Percentiles rank a stretch among this genome's conserved stretches.
These are phyloP conservation scores for Pestalotiopsis sp. DNA, from an alignment of 2,329 filamentous ascomycete species.

Conservation along the genomic window DNA sequence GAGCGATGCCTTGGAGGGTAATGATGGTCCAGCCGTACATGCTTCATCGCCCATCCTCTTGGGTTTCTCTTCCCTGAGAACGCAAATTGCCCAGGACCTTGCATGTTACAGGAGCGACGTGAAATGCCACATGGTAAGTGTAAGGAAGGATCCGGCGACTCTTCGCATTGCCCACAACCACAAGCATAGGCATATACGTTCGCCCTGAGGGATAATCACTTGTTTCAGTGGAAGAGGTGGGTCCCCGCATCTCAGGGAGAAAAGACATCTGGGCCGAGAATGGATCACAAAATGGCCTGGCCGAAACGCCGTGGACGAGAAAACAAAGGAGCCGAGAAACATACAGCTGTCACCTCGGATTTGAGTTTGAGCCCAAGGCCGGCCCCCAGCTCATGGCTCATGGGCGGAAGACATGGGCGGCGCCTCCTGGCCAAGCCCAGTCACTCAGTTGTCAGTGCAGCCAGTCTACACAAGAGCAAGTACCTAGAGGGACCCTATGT, in stretches of 20 bases:
- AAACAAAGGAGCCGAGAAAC: constrained; percentile 1
- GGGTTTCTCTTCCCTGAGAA: too few relatives aligned
- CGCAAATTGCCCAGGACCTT: not conserved
- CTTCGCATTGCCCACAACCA: not conserved
- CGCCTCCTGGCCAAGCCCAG: not conserved
- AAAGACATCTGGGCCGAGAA: not conserved
- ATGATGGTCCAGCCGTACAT: too few relatives aligned
- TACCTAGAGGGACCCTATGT: too few relatives aligned
- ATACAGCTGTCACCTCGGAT: constrained; percentile 2
- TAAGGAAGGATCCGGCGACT: not conserved
- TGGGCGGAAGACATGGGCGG: not conserved
- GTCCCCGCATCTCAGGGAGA: not conserved
- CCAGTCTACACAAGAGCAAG: too few relatives aligned
- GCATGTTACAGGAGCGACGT: not conserved
- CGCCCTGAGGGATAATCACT: not conserved
- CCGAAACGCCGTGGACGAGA: not conserved
- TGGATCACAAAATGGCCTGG: not conserved
- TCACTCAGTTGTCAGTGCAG: too few relatives aligned
- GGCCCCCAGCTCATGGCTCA: not conserved
- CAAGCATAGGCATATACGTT: not conserved
- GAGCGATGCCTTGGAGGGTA: not conserved
- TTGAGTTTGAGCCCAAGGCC: not conserved
- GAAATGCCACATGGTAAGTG: not conserved
- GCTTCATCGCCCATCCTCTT: too few relatives aligned
- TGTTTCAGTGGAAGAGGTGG: not conserved